Conservation (phyloP, 805 yeast species). For the Allodekkera sacchari region DNA sequence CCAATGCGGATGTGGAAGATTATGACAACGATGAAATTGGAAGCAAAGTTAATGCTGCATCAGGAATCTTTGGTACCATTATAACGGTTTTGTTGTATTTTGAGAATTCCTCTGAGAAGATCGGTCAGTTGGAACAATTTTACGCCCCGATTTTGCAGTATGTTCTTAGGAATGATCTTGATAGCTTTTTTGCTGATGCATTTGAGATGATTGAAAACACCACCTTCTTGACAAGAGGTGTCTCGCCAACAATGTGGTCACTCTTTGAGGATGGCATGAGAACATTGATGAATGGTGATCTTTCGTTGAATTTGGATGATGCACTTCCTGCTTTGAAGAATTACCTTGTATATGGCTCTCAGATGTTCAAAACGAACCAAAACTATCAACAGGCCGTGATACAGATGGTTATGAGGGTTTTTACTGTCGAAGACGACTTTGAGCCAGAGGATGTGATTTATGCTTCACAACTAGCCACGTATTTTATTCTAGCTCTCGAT, state of each 20-base stretch:
- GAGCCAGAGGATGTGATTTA: conserved; percentile 48
- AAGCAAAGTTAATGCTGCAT: conserved; percentile 79
- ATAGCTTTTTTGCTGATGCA: conserved; percentile 76
- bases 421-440: conserved; percentile 34
- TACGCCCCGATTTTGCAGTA: conserved; percentile 66
- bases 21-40: conserved; percentile 34
- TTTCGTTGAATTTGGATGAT: conserved; percentile 67
- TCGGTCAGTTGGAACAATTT: conserved; percentile 60
- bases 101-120: conserved; percentile 70
- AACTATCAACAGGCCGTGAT: conserved; percentile 40
- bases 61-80: conserved; percentile 81
- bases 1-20: conserved; percentile 45
- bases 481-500: conserved; percentile 51
- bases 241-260: conserved; percentile 71
- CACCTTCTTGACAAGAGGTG: conserved; percentile 50
- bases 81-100: conserved; percentile 80
- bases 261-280: conserved; percentile 44
- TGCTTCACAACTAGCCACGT: conserved; percentile 59
- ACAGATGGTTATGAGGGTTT: conserved; percentile 38
- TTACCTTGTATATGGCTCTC: conserved; percentile 51
- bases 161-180: conserved; percentile 56
- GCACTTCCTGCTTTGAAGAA: conserved; percentile 66
- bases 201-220: conserved; percentile 75
- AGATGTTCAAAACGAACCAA: conserved; percentile 38
- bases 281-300: conserved; percentile 34